phyloP scores from a whole-genome alignment of 805 yeast genomes.

The Wickerhamomyces bisporus region DNA sequence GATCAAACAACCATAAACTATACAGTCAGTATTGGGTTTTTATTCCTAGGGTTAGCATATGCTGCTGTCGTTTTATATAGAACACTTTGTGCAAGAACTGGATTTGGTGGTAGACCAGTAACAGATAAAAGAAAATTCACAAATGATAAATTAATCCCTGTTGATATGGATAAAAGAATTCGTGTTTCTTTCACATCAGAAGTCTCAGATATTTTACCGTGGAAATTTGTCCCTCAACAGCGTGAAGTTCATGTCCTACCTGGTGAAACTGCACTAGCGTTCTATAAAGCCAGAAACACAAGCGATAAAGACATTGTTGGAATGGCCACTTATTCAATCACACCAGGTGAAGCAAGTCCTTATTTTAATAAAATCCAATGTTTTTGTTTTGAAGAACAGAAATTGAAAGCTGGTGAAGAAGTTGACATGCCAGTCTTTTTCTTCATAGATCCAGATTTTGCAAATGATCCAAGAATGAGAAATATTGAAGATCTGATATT shows the following conservation, averaged over 20 bases:
- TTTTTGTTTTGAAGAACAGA: constrained; percentile 96
- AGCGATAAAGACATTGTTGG: constrained; percentile 91
- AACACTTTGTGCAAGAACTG: constrained; percentile 89
- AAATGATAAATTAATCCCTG: constrained; percentile 82
- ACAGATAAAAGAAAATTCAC: constrained; percentile 80
- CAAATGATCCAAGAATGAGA: constrained; percentile 87
- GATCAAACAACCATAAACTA: constrained; percentile 55
- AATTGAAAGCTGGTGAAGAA: constrained; percentile 90
- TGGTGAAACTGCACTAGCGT: constrained; percentile 96
- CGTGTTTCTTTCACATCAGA: constrained; percentile 87
- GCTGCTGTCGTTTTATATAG: constrained; percentile 92
- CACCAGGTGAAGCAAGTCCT: constrained; percentile 95
- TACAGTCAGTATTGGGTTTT: constrained; percentile 59
- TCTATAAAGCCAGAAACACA: constrained; percentile 84
- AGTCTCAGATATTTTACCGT: constrained; percentile 84
- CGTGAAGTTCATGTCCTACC: constrained; percentile 89
- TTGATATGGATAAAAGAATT: constrained; percentile 76
- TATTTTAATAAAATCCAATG: constrained; percentile 97
- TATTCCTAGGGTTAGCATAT: constrained; percentile 74
- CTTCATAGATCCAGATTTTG: constrained; percentile 94
- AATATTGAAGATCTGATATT: constrained; percentile 84
- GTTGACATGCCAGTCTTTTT: constrained; percentile 98
- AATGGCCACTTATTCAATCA: constrained; percentile 96
- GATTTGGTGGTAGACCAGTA: constrained; percentile 93
- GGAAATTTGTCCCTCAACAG: constrained; percentile 94